Evolutionary conservation across 1,139 yeast genomes (phyloP).

Genomic region (Torulaspora globosa): DNA sequence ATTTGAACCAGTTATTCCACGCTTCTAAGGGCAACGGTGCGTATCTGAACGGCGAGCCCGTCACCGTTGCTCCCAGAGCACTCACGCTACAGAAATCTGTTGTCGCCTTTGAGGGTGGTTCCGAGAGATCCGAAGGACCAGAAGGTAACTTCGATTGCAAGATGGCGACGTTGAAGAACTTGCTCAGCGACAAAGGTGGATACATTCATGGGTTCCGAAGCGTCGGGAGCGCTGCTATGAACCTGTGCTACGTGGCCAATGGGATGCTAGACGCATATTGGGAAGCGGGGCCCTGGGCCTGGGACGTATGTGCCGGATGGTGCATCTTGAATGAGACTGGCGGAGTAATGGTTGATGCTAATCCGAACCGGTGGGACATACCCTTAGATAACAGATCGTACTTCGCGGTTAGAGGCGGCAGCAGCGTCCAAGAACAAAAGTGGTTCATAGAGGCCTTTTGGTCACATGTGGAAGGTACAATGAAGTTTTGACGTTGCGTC

Average conservation of each 20-base stretch:
- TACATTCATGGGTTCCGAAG: slow-evolving; percentile 55
- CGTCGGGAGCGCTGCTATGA: slow-evolving; percentile 58
- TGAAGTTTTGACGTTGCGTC: slow-evolving; percentile 35
- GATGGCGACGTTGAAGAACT: slow-evolving; percentile 43
- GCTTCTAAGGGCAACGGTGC: slow-evolving; percentile 55
- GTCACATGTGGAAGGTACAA: slow-evolving; percentile 44
- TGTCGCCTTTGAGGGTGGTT: slow-evolving; percentile 54
- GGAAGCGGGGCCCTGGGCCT: slow-evolving; percentile 61
- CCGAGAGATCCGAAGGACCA: slow-evolving; percentile 47
- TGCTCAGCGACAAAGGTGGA: slow-evolving; percentile 46
- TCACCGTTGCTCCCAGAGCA: slow-evolving; percentile 31
- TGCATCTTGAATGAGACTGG: slow-evolving; percentile 54
- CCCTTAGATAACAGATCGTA: slow-evolving; percentile 48
- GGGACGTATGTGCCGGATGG: slow-evolving; percentile 68
- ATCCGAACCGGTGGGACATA: slow-evolving; percentile 45
- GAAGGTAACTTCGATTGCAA: slow-evolving; percentile 47
- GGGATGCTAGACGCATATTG: slow-evolving; percentile 56
- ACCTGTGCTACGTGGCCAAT: slow-evolving; percentile 50
- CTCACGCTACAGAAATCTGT: slow-evolving; percentile 48
- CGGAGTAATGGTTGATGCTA: slow-evolving; percentile 51
- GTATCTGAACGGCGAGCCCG: slow-evolving; percentile 41
- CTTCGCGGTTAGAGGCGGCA: slow-evolving; percentile 52
- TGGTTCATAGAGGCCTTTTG: slow-evolving; percentile 47
- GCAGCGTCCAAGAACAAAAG: slow-evolving; percentile 40
- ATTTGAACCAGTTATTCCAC: slow-evolving; percentile 46